Evolutionary conservation across 768 basidiomycete species (phyloP).

Genomic region (Serendipita indica): DNA sequence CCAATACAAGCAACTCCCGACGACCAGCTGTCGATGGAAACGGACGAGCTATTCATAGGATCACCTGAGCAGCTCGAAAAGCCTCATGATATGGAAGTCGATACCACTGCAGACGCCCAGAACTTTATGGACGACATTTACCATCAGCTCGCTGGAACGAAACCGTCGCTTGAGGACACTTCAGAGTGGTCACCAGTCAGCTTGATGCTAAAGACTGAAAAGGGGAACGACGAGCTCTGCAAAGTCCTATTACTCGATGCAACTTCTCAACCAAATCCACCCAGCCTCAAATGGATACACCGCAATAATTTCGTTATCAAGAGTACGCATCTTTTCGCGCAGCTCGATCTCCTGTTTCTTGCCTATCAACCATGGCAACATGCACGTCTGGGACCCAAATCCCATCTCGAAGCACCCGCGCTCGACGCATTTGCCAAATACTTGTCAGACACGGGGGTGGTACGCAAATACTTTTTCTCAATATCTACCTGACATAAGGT

Average conservation of each 20-base stretch:
- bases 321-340: not conserved
- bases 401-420: not conserved
- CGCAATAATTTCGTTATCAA: not conserved
- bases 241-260: not conserved
- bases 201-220: not conserved
- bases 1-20: not conserved
- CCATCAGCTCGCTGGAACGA: too few relatives aligned
- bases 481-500: not conserved
- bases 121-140: not conserved
- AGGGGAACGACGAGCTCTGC: not conserved
- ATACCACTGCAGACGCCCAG: not conserved
- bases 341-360: not conserved
- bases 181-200: not conserved
- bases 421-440: not conserved
- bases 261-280: not conserved
- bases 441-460: not conserved
- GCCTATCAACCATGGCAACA: slow-evolving; percentile 2
- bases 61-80: not conserved
- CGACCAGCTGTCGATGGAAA: not conserved
- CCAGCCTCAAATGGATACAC: slow-evolving; percentile 4
- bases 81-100: not conserved
- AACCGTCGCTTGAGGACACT: not conserved
- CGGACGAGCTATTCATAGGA: not conserved
- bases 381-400: not conserved
- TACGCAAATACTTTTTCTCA: not conserved